Evolutionary conservation across 768 basidiomycete genomes (phyloP), one percentile per base, ranked within the genome.

Genomic region (Mycena floridula): DNA sequence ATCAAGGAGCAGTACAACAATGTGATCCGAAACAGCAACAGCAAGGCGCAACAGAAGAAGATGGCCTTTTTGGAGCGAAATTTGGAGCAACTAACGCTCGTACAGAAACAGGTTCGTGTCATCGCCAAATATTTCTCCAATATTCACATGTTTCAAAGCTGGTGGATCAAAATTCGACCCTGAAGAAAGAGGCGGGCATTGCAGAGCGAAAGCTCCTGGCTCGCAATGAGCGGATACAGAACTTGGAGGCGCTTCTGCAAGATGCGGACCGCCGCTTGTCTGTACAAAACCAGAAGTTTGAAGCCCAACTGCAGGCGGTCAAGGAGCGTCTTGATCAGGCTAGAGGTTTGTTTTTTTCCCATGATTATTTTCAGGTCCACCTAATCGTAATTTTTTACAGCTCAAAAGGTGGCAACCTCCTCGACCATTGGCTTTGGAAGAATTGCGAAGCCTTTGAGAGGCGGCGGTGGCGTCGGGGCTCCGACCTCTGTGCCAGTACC

Each of bases 1-100:
- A 92, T 96, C 64, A 90, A 89, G 63, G 96, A 99, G 66, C 94
- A 98, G 60, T 99, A 99, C 67, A 95, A 93, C 70, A 95, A 94
- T 60, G 91, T 98, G 47, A 93, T 96, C 56, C 86, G 91, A 50
- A 96, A 96, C 62, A 94, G 92, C 69, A 98, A 98, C 65, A 93
- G 87, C 65, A 94, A 95, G 63, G 91, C 95, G 6, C 96, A 99
- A 55, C 91, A 95, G 69, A 94, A 95, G 79, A 97, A 98, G 78
- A 94, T 98, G 88, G 89, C 92, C 11, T 96, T 97, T 78, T 66
- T 99, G 44, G 93, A 97, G 60, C 86, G 95, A 42, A 99, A 98
- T 59, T 70, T 99, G 42, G 94, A 97, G 58, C 91, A 95, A 59
- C 68, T 98, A 52, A 95, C 93, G 22, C 66, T 90, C 42, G 93